A percentile compares a stretch with the other conserved stretches of the same genome.
These are phyloP conservation scores for Orbilia blumenaviensis DNA, from an alignment of 2,329 filamentous ascomycete genomes.

Conservation along the genomic window DNA sequence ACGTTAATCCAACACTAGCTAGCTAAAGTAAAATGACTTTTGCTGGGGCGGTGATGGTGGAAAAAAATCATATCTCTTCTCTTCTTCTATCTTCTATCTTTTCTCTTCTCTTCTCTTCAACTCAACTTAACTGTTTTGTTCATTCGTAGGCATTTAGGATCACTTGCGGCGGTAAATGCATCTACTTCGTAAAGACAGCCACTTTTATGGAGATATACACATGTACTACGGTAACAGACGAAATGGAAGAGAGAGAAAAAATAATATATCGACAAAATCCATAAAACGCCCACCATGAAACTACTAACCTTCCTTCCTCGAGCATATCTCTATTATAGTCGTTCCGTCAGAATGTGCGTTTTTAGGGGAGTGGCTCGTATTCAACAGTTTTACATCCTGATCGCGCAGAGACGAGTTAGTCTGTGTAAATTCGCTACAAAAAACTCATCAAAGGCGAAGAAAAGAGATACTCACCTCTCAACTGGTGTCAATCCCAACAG, in stretches of 20 bases:
- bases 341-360: not conserved
- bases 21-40: too few relatives aligned
- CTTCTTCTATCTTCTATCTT: not conserved
- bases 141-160: not conserved
- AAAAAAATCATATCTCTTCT: not conserved
- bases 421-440: too few relatives aligned
- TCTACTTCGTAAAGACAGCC: constrained; percentile 3
- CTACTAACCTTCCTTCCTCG: not conserved
- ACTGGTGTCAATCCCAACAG: constrained; percentile 81
- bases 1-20: too few relatives aligned
- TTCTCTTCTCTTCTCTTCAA: not conserved
- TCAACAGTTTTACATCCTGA: constrained; percentile 28
- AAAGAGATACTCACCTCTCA: constrained; percentile 61
- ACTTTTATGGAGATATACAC: constrained; percentile 11
- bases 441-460: not conserved
- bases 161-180: not conserved
- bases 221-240: constrained; percentile 3
- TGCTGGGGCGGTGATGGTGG: not conserved
- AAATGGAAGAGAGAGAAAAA: not conserved
- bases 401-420: too few relatives aligned
- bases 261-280: not conserved
- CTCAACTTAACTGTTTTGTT: not conserved
- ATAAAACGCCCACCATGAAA: constrained; percentile 22
- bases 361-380: not conserved
- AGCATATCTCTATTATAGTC: not conserved